A percentile compares a stretch with the other conserved stretches of the same genome.
Evolutionary conservation across 108 stramenopile genomes (phyloP).

Genomic region (Seminavis robusta): DNA sequence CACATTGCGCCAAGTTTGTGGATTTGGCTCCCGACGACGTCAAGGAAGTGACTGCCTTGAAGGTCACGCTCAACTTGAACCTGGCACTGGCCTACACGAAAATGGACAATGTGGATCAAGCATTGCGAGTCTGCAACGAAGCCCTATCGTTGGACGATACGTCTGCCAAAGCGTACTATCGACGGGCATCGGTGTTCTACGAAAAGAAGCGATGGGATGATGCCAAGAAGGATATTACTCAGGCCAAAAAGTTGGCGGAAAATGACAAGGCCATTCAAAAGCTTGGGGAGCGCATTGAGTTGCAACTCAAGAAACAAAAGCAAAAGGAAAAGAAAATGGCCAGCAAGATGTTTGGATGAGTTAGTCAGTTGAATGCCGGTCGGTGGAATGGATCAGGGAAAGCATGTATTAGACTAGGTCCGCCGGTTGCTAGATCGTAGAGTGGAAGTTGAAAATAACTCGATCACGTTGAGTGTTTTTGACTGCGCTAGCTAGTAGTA

Average conservation of each 20-base stretch:
- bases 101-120: slow-evolving; percentile 47
- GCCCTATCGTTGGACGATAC: slow-evolving; percentile 36
- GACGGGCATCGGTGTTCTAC: slow-evolving; percentile 46
- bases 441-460: no score
- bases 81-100: slow-evolving; percentile 48
- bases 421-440: no score
- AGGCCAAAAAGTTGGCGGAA: slow-evolving; percentile 35
- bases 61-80: slow-evolving; percentile 44
- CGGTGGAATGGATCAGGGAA: no score
- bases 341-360: slow-evolving; percentile 57
- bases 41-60: slow-evolving; percentile 42
- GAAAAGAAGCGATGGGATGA: slow-evolving; percentile 50
- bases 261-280: slow-evolving; percentile 58
- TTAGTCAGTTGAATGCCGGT: background rate
- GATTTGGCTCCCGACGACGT: slow-evolving; percentile 47
- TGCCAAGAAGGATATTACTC: slow-evolving; percentile 39
- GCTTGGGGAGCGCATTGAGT: slow-evolving; percentile 29
- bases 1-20: slow-evolving; percentile 50
- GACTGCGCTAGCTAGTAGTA: no score
- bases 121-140: slow-evolving; percentile 41
- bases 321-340: slow-evolving; percentile 58
- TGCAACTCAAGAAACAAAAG: slow-evolving; percentile 46
- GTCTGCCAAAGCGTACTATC: slow-evolving; percentile 48
- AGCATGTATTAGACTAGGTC: no score
- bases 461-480: no score